These are phyloP conservation scores for Carex pumila DNA, from an alignment of 176 grass and related monocot species.

Conservation along the genomic window DNA sequence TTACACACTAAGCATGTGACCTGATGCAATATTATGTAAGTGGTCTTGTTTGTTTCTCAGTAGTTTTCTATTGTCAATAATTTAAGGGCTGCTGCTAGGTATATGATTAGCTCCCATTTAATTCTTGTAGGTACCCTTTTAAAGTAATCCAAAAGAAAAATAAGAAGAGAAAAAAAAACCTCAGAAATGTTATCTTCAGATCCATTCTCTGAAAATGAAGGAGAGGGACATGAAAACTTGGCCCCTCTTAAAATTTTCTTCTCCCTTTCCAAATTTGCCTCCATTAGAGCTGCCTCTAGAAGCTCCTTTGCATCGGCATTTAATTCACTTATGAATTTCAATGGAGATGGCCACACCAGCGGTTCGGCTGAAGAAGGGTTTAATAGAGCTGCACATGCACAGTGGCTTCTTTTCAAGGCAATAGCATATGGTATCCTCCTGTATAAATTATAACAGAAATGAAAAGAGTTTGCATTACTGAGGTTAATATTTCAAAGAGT, in stretches of 20 bases:
- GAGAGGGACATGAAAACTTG: slow-evolving; percentile 27
- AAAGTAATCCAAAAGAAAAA: neutral
- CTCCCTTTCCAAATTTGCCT: slow-evolving; percentile 49
- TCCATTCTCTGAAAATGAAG: slow-evolving; percentile 28
- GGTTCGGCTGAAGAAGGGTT: slow-evolving; percentile 44
- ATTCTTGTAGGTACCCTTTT: neutral
- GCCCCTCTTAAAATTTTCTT: slow-evolving; percentile 46
- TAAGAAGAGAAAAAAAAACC: slow-evolving; percentile 4
- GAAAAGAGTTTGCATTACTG: neutral
- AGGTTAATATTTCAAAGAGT: neutral
- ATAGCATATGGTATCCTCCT: slow-evolving; percentile 46
- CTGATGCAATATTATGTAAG: neutral
- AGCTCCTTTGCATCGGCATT: slow-evolving; percentile 34
- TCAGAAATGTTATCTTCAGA: slow-evolving; percentile 38
- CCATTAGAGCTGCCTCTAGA: slow-evolving; percentile 43
- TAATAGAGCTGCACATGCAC: slow-evolving; percentile 39
- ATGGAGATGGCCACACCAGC: slow-evolving; percentile 46
- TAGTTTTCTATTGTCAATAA: neutral
- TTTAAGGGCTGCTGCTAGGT: neutral
- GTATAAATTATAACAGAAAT: slow-evolving; percentile 10
- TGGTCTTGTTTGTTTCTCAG: neutral
- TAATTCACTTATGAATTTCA: slow-evolving; percentile 52
- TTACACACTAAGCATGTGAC: neutral
- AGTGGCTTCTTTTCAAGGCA: slow-evolving; percentile 30
- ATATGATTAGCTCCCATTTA: neutral